Base-by-base conservation (phyloP, 2,329 filamentous ascomycete species). In the Neurospora sp. region DNA sequence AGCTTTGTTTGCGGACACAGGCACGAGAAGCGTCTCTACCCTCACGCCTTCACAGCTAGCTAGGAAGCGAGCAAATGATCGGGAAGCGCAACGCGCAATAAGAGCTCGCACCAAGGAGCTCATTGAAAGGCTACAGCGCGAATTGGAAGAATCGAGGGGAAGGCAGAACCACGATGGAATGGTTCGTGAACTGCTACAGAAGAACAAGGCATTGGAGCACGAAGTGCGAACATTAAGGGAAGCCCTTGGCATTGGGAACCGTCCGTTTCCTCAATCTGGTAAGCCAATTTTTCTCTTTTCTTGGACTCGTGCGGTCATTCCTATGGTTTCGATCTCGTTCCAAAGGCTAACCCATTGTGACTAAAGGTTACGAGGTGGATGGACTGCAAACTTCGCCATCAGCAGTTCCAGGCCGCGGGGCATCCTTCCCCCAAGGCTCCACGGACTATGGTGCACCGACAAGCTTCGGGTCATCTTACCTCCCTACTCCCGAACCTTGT, bases 21-120 rank as follows among this genome's bases (percentile, higher is more conserved):
- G 86, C 66, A 87, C 91, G 71, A 88, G 93, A 74, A 93, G 92
- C 73, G 93, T 97, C 69, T 92, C 93, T 73, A 95, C 92, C 76
- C 85, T 97, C 77, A 96, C 92, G 11, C 91, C 93, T 6, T 91
- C 94, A 72, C 94, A 97, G 81, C 87, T 97, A 71, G 92, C 91
- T 38, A 91, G 93, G 80, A 97, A 97, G 83, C 87, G 94, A 73
- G 92, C 92, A 76, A 97, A 97, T 82, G 93, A 97, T 79, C 88
- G 93, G 72, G 92, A 97, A 80, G 93, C 93, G 57, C 93, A 97
- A 81, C 87, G 93, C 67, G 92, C 92, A 57, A 97, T 97, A 73
- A 86, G 93, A 67, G 92, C 93, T 79, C 87, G 93, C 75, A 97
- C 93, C 46, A 95, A 93, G 82, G 88, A 91, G 77, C 91, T 93